A percentile compares a stretch with the other conserved stretches of the same genome.
phyloP scores from a whole-genome alignment of 2,329 filamentous ascomycete genomes.

The Parastagonospora avenae region DNA sequence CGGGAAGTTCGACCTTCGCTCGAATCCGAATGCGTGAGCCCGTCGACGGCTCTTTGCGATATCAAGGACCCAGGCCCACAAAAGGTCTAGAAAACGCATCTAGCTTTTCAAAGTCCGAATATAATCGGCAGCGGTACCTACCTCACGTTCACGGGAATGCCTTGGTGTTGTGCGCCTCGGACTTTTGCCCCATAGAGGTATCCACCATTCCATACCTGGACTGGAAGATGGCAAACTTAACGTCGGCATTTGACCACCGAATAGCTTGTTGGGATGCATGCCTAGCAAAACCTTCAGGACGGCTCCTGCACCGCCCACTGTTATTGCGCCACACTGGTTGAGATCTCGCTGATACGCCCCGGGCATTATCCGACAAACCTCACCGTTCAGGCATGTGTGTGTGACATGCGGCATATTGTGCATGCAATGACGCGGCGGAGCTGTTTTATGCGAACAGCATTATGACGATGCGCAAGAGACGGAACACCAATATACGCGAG shows the following conservation, averaged over 20 bases:
- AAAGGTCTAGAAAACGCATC: too few species aligned
- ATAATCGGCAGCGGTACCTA: too few species aligned
- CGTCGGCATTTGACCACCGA: conserved; percentile 13
- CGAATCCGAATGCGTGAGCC: neutral
- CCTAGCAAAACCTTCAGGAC: conserved; percentile 5
- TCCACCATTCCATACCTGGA: conserved; percentile 23
- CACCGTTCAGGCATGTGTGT: neutral
- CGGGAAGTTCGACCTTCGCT: neutral
- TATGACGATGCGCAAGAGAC: neutral
- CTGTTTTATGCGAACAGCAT: neutral
- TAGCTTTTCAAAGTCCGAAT: too few species aligned
- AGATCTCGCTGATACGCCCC: neutral
- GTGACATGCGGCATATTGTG: too few species aligned
- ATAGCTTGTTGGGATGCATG: conserved; percentile 7
- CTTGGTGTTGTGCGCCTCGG: conserved; percentile 9
- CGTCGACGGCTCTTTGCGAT: neutral
- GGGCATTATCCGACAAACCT: neutral
- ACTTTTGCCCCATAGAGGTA: conserved; percentile 16
- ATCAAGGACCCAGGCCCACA: neutral
- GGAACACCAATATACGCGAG: neutral
- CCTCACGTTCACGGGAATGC: too few species aligned
- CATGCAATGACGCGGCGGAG: neutral
- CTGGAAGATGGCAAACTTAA: conserved; percentile 20
- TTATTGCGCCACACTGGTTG: neutral
- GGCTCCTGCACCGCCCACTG: neutral